These are phyloP conservation scores for Citrus mangshanensis DNA, from an alignment of 345 rosid species.

Conservation along the genomic window DNA sequence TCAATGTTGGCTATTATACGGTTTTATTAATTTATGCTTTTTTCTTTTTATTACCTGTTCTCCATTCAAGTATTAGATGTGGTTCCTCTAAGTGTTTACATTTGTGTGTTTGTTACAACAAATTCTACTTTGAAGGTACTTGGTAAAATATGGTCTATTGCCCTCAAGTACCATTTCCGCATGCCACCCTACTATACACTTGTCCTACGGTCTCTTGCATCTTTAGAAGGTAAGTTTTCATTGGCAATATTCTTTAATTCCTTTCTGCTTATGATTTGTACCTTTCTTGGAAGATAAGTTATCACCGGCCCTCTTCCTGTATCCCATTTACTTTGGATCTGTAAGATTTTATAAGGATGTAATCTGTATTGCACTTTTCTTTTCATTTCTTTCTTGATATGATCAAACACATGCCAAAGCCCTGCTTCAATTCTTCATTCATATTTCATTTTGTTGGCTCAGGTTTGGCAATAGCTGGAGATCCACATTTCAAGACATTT, in stretches of 20 bases:
- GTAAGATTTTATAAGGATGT: background rate
- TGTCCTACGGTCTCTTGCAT: conserved; percentile 91
- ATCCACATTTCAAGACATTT: conserved; percentile 84
- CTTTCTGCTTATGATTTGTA: background rate
- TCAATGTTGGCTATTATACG: background rate
- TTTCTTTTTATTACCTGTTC: background rate
- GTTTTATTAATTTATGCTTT: background rate
- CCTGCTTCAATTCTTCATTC: conserved; percentile 1
- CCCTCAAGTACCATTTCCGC: conserved; percentile 84
- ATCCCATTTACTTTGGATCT: background rate
- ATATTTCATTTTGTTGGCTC: conserved; percentile 23
- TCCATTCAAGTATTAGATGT: background rate
- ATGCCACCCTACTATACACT: conserved; percentile 98
- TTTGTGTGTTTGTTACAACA: background rate
- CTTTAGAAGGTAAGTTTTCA: conserved; percentile 72
- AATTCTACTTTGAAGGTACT: conserved; percentile 55
- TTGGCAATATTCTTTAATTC: background rate
- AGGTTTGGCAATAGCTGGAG: conserved; percentile 87
- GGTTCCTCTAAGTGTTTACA: background rate
- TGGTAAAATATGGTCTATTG: conserved; percentile 77
- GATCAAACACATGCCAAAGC: background rate
- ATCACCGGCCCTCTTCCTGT: background rate
- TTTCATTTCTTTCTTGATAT: background rate
- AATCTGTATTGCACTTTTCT: background rate
- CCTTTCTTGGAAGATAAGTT: conserved; percentile 82